A percentile compares a stretch with the other conserved stretches of the same genome.
Conservation (phyloP, 495 filamentous ascomycete species). For the Cenococcum geophilum region DNA sequence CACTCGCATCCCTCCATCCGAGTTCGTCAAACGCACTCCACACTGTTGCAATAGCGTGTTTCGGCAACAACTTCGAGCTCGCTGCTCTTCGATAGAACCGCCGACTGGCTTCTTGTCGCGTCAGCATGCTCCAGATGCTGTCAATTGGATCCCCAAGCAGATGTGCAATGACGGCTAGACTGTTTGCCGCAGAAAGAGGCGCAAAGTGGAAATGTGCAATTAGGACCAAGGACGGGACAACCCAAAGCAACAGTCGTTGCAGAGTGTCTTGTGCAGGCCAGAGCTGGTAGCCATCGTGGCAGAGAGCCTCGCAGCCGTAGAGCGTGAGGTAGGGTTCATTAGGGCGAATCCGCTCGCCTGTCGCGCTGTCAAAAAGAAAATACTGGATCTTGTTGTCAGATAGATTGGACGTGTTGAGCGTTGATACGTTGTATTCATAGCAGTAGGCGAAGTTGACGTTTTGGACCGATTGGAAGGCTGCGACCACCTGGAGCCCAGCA, state of each 20-base stretch:
- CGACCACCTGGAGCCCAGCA: too few species aligned
- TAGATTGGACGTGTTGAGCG: too few species aligned
- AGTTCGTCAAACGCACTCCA: too few species aligned
- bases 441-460: too few species aligned
- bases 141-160: not conserved
- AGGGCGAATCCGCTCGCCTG: too few species aligned
- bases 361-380: too few species aligned
- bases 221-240: not conserved
- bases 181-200: not conserved
- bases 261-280: not conserved
- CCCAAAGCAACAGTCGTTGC: not conserved
- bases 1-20: too few species aligned
- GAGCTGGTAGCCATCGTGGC: not conserved
- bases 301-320: not conserved
- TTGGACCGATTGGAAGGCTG: too few species aligned
- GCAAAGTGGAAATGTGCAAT: not conserved
- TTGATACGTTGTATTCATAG: too few species aligned
- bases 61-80: not conserved
- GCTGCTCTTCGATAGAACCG: not conserved
- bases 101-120: not conserved
- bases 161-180: not conserved
- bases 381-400: too few species aligned
- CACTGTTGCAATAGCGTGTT: not conserved
- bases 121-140: not conserved
- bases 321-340: too few species aligned